These are phyloP conservation scores for Hibiscus tridactylites DNA, from an alignment of 345 rosid species.

Conservation along the genomic window DNA sequence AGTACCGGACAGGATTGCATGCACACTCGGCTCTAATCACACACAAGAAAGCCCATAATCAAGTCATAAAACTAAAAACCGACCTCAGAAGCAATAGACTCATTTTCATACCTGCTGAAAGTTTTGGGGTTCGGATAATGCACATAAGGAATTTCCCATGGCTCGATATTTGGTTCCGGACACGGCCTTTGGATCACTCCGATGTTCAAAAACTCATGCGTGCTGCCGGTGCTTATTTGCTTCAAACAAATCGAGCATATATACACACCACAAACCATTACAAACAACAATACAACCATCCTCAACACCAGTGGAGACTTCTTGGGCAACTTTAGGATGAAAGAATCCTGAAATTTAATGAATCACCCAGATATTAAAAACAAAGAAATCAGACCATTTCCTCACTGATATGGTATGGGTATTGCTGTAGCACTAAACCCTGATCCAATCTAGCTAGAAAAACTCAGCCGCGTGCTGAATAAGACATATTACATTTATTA, in stretches of 20 bases:
- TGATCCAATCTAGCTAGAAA: background rate
- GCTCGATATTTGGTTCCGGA: conserved; percentile 66
- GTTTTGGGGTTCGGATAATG: conserved; percentile 82
- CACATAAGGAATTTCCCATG: conserved; percentile 87
- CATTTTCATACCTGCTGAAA: conserved; percentile 52
- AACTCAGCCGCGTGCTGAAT: background rate
- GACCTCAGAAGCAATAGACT: background rate
- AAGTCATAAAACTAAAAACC: background rate
- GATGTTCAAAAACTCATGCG: conserved; percentile 38
- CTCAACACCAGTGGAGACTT: conserved; percentile 76
- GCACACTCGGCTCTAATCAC: conserved; percentile 74
- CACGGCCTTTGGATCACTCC: conserved; percentile 56
- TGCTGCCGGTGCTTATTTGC: conserved; percentile 54
- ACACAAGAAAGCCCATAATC: conserved; percentile 13
- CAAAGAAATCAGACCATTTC: no score
- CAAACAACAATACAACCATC: conserved; percentile 74
- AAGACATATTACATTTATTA: conserved; percentile 2
- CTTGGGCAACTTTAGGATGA: conserved; percentile 63
- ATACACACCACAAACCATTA: conserved; percentile 74
- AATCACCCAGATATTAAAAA: conserved; percentile 12
- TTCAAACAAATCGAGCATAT: conserved; percentile 74
- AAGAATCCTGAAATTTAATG: conserved; percentile 49
- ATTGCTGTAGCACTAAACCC: background rate
- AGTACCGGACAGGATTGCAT: conserved; percentile 87
- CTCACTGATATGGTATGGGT: background rate